Conservation (phyloP, 352 stramenopile genomes). For the Pythium apleroticum region DNA sequence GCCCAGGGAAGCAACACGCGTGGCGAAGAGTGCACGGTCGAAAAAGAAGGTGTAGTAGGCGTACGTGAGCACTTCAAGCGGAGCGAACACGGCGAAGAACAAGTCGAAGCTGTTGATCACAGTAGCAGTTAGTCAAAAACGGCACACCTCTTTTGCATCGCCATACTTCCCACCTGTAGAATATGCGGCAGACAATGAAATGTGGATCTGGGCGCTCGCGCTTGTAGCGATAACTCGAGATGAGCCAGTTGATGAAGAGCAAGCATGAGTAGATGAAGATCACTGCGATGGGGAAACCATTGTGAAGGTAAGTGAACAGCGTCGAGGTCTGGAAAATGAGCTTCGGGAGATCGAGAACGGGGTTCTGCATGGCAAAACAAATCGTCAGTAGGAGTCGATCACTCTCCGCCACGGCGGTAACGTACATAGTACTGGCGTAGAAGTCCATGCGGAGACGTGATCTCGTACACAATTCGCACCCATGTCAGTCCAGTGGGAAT, state of each 20-base stretch:
- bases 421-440: background rate
- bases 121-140: no score
- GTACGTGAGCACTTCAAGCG: slow-evolving; percentile 42
- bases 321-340: slow-evolving; percentile 1
- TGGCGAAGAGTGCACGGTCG: slow-evolving; percentile 37
- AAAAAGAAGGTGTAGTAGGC: slow-evolving; percentile 46
- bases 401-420: no score
- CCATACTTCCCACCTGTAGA: slow-evolving; percentile 23
- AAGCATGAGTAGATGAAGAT: background rate
- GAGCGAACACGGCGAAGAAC: slow-evolving; percentile 63
- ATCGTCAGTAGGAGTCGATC: background rate
- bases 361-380: background rate
- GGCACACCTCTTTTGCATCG: no score
- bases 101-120: slow-evolving; percentile 43
- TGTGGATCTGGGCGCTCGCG: slow-evolving; percentile 2
- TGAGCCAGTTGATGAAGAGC: slow-evolving; percentile 8
- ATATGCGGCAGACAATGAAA: slow-evolving; percentile 12
- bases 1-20: slow-evolving; percentile 31
- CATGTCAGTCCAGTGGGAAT: no score
- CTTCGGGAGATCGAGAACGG: background rate
- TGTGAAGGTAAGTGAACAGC: slow-evolving; percentile 3
- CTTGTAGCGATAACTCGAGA: background rate
- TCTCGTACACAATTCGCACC: background rate
- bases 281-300: background rate
- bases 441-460: background rate